Percentiles rank a stretch among this genome's conserved stretches.
phyloP scores from a whole-genome alignment of 768 basidiomycete species.

The Cytidiella melzeri region DNA sequence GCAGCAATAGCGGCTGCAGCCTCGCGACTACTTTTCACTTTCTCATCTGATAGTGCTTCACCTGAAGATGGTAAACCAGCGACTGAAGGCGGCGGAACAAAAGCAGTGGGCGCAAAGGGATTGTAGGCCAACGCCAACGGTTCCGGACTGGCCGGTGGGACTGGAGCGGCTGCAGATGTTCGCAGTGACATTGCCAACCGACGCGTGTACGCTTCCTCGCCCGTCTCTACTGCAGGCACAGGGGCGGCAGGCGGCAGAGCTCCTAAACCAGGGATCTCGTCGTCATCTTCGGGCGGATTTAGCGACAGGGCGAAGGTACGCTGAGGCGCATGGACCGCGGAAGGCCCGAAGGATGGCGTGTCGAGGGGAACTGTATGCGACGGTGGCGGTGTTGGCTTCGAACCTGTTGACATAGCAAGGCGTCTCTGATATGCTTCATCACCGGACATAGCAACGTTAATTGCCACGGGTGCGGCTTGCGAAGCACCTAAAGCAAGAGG shows the following conservation, averaged over 20 bases:
- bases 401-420: slow-evolving; percentile 54
- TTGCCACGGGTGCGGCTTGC: slow-evolving; percentile 28
- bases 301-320: neutral
- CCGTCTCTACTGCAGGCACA: slow-evolving; percentile 34
- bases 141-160: slow-evolving; percentile 26
- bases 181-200: slow-evolving; percentile 50
- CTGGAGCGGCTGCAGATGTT: slow-evolving; percentile 17
- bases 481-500: slow-evolving; percentile 20
- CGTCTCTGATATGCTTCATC: slow-evolving; percentile 77
- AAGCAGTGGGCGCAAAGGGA: slow-evolving; percentile 57
- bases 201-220: slow-evolving; percentile 65
- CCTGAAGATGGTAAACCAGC: slow-evolving; percentile 30
- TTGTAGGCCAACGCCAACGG: slow-evolving; percentile 59
- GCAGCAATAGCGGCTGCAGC: slow-evolving; percentile 83
- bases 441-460: slow-evolving; percentile 51
- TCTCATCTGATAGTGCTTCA: slow-evolving; percentile 50
- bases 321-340: too few species aligned
- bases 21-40: slow-evolving; percentile 43
- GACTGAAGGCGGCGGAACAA: slow-evolving; percentile 50
- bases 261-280: slow-evolving; percentile 15
- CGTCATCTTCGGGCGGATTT: slow-evolving; percentile 5
- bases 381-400: slow-evolving; percentile 10
- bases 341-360: neutral
- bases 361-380: neutral
- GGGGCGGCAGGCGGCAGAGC: slow-evolving; percentile 11